Percentiles rank a stretch among this genome's conserved stretches.
Evolutionary conservation across 306 rosid species (phyloP).

Genomic region (Quercus agrifolia): DNA sequence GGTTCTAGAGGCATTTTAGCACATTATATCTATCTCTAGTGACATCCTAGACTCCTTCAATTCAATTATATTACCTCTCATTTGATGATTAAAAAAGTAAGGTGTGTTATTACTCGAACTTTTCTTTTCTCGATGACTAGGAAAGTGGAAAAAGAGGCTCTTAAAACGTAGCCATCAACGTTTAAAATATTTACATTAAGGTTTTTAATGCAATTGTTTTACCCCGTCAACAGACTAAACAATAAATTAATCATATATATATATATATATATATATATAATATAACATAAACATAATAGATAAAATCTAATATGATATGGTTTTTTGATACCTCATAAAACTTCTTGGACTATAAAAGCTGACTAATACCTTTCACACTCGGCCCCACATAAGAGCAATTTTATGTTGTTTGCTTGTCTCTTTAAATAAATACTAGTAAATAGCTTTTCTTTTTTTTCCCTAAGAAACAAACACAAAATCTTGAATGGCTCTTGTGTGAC

Average conservation of each 20-base stretch:
- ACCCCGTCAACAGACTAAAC: constrained; percentile 13
- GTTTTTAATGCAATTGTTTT: constrained; percentile 20
- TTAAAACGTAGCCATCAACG: constrained; percentile 4
- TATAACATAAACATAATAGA: neutral
- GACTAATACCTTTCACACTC: neutral
- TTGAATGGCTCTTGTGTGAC: constrained; percentile 23
- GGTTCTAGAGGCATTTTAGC: neutral
- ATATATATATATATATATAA: neutral
- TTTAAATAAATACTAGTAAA: neutral
- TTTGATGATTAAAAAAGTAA: constrained; percentile 1
- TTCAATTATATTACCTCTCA: constrained; percentile 22
- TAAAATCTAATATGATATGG: constrained; percentile 11
- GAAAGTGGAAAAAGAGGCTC: constrained; percentile 27
- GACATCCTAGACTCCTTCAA: constrained; percentile 21
- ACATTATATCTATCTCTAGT: neutral
- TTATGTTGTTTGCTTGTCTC: constrained; percentile 15
- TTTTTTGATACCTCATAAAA: constrained; percentile 6
- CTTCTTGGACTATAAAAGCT: constrained; percentile 16
- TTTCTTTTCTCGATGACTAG: constrained; percentile 24
- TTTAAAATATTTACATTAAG: constrained; percentile 2
- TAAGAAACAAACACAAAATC: constrained; percentile 22
- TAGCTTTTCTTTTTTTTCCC: constrained; percentile 7
- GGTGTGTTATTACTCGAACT: neutral
- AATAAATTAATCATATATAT: neutral
- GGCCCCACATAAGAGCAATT: constrained; percentile 13